These are phyloP conservation scores for Aspergillus panamensis DNA, from an alignment of 495 filamentous ascomycete species.

Conservation along the genomic window DNA sequence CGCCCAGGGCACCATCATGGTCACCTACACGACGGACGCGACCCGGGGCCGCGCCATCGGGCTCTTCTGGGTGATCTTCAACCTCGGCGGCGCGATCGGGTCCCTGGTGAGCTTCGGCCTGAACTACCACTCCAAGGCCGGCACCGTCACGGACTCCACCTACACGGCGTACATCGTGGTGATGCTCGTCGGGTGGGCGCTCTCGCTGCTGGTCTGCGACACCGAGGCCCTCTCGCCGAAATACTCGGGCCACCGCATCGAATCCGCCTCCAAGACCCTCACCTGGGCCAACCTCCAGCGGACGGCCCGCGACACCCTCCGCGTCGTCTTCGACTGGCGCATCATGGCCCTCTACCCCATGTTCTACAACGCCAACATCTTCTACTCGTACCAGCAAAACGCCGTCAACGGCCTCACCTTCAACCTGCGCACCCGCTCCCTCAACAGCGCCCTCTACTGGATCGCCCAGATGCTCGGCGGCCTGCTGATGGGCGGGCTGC, in stretches of 20 bases:
- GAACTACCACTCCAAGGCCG: slow-evolving; percentile 42
- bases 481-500: slow-evolving; percentile 45
- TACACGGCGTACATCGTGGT: slow-evolving; percentile 49
- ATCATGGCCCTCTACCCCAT: slow-evolving; percentile 48
- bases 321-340: slow-evolving; percentile 35
- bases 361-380: slow-evolving; percentile 67
- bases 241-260: neutral
- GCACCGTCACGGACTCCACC: slow-evolving; percentile 43
- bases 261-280: neutral
- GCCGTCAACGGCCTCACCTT: slow-evolving; percentile 51
- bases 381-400: slow-evolving; percentile 71
- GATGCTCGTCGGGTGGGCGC: slow-evolving; percentile 44
- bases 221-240: neutral
- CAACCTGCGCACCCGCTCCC: slow-evolving; percentile 45
- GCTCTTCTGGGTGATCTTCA: slow-evolving; percentile 55
- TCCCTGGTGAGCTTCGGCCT: slow-evolving; percentile 48
- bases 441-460: slow-evolving; percentile 54
- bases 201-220: slow-evolving; percentile 10
- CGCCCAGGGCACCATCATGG: slow-evolving; percentile 56
- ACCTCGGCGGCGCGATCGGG: slow-evolving; percentile 50
- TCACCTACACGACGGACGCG: slow-evolving; percentile 48
- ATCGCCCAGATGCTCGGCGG: slow-evolving; percentile 52
- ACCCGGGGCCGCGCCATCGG: slow-evolving; percentile 51
- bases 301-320: neutral
- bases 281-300: neutral